Base-by-base conservation (phyloP, 2,329 filamentous ascomycete genomes). In the Hymenoscyphus infarciens region DNA sequence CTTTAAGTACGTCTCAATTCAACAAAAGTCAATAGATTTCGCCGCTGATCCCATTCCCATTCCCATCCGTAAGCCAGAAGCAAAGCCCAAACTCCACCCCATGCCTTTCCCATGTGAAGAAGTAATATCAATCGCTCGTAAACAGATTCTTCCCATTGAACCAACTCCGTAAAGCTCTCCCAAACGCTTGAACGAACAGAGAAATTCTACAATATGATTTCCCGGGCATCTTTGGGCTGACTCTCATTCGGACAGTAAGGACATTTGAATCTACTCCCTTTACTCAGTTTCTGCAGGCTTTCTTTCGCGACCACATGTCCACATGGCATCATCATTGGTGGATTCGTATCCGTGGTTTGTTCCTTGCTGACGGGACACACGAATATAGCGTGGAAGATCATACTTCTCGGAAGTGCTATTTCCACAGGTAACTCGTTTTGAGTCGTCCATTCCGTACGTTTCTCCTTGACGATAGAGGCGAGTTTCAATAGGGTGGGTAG, bases 351-450 rank as follows among this genome's bases (percentile, higher is more conserved):
- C 0, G 94, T 99, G 0, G 90, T 92, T 76, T 99, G 95, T 74
- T 97, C 95, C 75, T 98, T 98, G 71, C 89, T 93, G 5, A 99
- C 95, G 0, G 95, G 95, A 73, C 95, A 99, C 52, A 99, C 95
- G 74, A 99, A 99, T 73, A 99, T 97, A 61, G 90, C 90, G 76
- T 99, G 95, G 79, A 96, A 99, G 57, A 87, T 80, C 83, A 86
- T 86, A 67, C 79, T 82, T 57, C 76, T 73, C 0, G 85, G 84
- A 1, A 87, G 77, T 1, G 84, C 82, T 1, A 84, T 87, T 71
- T 91, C 83, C 73, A 93, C 95, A 0, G 94, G 92, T 19, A 99
- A 80, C 75, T 99, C 95, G 72, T 95, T 88, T 64, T 90, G 85
- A 4, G 91, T 93, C 0, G 93, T 97, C 95, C 95, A 99, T 76